These are phyloP conservation scores for Paramecium tetraurelia DNA, from an alignment of 73 alveolate species.

Conservation along the genomic window DNA sequence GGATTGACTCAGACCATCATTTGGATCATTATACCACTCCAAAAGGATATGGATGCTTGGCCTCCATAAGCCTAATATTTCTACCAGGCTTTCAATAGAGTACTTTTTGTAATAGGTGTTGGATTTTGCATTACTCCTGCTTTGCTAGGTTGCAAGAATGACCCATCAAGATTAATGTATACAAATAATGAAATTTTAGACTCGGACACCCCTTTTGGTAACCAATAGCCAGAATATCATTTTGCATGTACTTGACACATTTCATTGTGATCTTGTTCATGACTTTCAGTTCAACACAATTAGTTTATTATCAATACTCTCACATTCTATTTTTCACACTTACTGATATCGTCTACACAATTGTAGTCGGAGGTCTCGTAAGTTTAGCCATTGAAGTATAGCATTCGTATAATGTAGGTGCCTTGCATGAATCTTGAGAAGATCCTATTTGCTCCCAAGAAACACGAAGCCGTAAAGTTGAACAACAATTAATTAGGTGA, in stretches of 20 bases:
- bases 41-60: conserved; percentile 59
- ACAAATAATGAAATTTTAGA: not conserved
- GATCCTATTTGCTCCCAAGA: conserved; percentile 40
- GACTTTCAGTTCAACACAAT: conserved; percentile 26
- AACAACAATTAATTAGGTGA: not conserved
- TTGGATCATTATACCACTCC: conserved; percentile 50
- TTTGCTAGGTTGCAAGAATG: conserved; percentile 55
- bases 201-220: conserved; percentile 65
- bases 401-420: conserved; percentile 14
- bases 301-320: conserved; percentile 33
- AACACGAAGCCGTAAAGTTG: not conserved
- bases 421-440: conserved; percentile 68
- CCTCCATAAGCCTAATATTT: not conserved
- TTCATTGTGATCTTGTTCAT: conserved; percentile 47
- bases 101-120: conserved; percentile 65
- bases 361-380: conserved; percentile 45
- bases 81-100: conserved; percentile 53
- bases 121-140: conserved; percentile 63
- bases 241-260: conserved; percentile 65
- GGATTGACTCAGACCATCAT: conserved; percentile 55
- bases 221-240: conserved; percentile 66
- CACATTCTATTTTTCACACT: conserved; percentile 44
- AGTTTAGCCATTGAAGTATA: conserved; percentile 57
- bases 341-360: conserved; percentile 52
- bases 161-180: conserved; percentile 43